Conservation (phyloP, 345 rosid genomes). For the Populus deltoides region DNA sequence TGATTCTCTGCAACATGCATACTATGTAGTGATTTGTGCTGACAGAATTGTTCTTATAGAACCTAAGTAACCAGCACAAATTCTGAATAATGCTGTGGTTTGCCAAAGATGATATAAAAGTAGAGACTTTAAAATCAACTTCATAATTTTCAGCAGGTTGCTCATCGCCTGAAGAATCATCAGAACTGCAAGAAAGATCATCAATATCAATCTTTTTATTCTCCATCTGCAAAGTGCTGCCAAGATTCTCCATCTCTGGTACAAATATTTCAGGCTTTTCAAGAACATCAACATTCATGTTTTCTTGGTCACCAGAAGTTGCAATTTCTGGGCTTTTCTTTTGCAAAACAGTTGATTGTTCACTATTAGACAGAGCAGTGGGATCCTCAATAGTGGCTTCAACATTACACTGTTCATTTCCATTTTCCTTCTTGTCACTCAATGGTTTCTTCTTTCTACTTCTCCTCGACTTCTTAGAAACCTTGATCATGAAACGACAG, state of each 20-base stretch:
- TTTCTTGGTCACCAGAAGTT: constrained; percentile 27
- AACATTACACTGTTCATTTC: constrained; percentile 36
- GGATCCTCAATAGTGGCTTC: constrained; percentile 35
- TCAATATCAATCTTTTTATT: constrained; percentile 35
- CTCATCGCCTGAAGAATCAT: constrained; percentile 71
- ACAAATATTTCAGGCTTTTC: constrained; percentile 33
- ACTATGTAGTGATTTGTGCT: constrained; percentile 61
- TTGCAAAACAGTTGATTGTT: constrained; percentile 20
- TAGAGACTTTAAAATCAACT: constrained; percentile 89
- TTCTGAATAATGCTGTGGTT: constrained; percentile 73
- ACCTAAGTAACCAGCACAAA: constrained; percentile 85
- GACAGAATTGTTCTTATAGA: constrained; percentile 70
- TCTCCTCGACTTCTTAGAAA: constrained; percentile 75
- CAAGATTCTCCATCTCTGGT: constrained; percentile 28
- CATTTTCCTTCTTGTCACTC: constrained; percentile 36
- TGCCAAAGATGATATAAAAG: constrained; percentile 71
- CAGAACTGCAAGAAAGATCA: constrained; percentile 45
- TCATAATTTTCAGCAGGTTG: constrained; percentile 52
- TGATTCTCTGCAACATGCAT: constrained; percentile 66
- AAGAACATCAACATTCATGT: constrained; percentile 9
- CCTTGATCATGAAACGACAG: constrained; percentile 45
- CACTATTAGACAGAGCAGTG: constrained; percentile 29
- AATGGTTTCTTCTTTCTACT: constrained; percentile 49
- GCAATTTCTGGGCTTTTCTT: constrained; percentile 32
- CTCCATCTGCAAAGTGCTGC: constrained; percentile 29